phyloP scores from a whole-genome alignment of 768 basidiomycete genomes.

The Termitomyces sp. region DNA sequence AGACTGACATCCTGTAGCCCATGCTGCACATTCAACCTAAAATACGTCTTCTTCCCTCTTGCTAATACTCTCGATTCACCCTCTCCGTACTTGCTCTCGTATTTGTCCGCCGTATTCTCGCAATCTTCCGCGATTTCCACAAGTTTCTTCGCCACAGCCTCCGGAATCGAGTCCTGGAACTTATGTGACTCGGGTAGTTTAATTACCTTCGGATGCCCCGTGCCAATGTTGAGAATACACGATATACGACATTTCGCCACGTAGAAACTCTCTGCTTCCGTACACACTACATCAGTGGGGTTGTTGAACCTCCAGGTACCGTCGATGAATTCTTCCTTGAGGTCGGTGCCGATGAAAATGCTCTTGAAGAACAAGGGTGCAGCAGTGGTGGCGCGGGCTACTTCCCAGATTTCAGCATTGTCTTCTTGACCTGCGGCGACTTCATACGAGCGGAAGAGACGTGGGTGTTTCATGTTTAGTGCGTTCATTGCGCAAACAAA shows the following conservation, averaged over 20 bases:
- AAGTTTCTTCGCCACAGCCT: neutral
- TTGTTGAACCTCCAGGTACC: slow-evolving; percentile 13
- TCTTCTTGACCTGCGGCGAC: too few relatives aligned
- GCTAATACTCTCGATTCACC: too few relatives aligned
- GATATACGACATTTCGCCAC: neutral
- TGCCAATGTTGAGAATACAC: slow-evolving; percentile 6
- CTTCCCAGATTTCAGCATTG: too few relatives aligned
- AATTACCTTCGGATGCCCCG: neutral
- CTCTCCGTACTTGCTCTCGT: neutral
- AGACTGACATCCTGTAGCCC: slow-evolving; percentile 5
- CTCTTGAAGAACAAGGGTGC: slow-evolving; percentile 18
- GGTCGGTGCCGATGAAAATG: slow-evolving; percentile 11
- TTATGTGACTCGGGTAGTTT: neutral
- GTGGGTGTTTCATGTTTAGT: neutral
- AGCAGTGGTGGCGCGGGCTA: too few relatives aligned
- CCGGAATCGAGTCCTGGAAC: neutral
- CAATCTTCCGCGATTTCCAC: slow-evolving; percentile 4
- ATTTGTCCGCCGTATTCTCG: neutral
- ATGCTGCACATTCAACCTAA: slow-evolving; percentile 11
- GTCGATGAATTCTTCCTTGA: slow-evolving; percentile 8
- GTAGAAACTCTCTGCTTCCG: neutral
- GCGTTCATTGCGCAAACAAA: slow-evolving; percentile 5
- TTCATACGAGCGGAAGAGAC: too few relatives aligned
- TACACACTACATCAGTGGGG: neutral
- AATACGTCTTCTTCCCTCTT: neutral